Base-by-base conservation (phyloP, 371 early-diverging fungal species). In the Mucor lusitanicus region DNA sequence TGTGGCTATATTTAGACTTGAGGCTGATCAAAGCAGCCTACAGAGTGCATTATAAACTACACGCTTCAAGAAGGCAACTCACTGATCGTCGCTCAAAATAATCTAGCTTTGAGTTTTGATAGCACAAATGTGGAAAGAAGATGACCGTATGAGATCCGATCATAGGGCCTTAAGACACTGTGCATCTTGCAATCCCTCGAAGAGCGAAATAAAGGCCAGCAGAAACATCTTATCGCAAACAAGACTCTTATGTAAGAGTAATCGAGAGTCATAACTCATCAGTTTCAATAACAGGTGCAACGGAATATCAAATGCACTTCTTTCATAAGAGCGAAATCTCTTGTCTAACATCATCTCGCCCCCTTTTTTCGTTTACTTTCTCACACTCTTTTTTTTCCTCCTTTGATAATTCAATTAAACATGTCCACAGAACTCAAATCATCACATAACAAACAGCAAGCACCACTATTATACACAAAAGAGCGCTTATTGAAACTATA, bases 401-500 rank as follows among this genome's bases (percentile, higher is more conserved):
- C 40, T 23, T 23, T 19, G 9, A 53, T 39, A 25, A 28, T 28
- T 37, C 19, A 63, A 57, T 53, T 53, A 23, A 27, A 32, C 7
- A 65, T 69, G 65, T 44, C 64, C 13, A 57, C 58, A 23, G 53
- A 53, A 53, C 53, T 53, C 15, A 61, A 56, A 44, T 25, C 59
- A 39, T 27, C 57, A 9, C 59, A 55, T 8, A 33, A 35, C 48
- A 46, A 19, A 6, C n/a, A 35, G 13, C 39, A 30, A 17, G 23
- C 8, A 23, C 62, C 57, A 2, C 50, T 69, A 23, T 6, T 55
- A 33, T 68, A 72, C 17, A 42, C 65, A 17, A 72, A 64, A 17
- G 65, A 72, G 15, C 64, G 57, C 23, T 35, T 72, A 32, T 23
- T 53, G 3, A 72, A 68, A 30, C 71, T 83, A 25, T 79, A 82